A percentile compares a stretch with the other conserved stretches of the same genome.
phyloP scores from a whole-genome alignment of 352 stramenopile genomes.

The Globisporangium acanthophoron region DNA sequence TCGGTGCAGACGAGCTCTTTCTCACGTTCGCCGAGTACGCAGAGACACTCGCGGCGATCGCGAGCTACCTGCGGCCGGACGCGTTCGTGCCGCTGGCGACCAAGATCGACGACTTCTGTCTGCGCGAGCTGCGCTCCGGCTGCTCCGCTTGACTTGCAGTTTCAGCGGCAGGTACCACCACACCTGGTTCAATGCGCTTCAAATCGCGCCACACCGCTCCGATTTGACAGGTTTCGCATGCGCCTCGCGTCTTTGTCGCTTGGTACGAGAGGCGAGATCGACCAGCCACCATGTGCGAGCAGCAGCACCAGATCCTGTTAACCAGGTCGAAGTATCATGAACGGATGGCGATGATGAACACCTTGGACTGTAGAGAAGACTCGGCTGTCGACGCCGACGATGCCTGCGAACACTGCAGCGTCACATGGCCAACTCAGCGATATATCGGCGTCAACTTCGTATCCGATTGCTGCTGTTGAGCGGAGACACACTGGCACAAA shows the following conservation, averaged over 20 bases:
- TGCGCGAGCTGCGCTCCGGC: constrained; percentile 20
- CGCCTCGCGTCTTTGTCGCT: no score
- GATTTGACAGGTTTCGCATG: no score
- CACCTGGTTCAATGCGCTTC: no score
- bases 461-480: neutral
- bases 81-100: constrained; percentile 48
- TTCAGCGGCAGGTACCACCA: no score
- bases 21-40: constrained; percentile 60
- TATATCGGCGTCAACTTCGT: neutral
- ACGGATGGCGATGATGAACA: no score
- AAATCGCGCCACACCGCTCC: no score
- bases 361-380: neutral
- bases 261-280: no score
- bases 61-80: constrained; percentile 55
- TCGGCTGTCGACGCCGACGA: neutral
- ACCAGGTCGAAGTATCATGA: no score
- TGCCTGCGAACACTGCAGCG: neutral
- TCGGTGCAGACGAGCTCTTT: constrained; percentile 15
- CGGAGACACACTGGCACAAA: neutral
- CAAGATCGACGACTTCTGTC: constrained; percentile 60
- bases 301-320: no score
- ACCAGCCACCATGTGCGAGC: no score
- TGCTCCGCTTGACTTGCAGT: no score
- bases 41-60: constrained; percentile 46
- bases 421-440: neutral